Percentiles rank a stretch among this genome's conserved stretches.
These are phyloP conservation scores for Glycine latifolia DNA, from an alignment of 306 rosid genomes.

Conservation along the genomic window DNA sequence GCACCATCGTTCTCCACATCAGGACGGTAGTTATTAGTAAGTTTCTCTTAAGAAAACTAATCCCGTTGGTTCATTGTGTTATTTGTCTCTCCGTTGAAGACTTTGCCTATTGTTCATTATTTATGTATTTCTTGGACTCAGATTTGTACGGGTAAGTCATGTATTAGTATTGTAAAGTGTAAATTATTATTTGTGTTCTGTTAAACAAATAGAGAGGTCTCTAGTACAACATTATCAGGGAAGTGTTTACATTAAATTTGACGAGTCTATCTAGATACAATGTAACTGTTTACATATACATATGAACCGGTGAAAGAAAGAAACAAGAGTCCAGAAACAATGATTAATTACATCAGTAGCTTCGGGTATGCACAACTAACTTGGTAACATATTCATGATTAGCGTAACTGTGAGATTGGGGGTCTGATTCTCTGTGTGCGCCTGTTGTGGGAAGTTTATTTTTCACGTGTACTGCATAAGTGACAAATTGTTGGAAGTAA, in stretches of 20 bases:
- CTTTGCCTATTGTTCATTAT: slow-evolving; percentile 14
- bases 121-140: slow-evolving; percentile 37
- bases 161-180: slow-evolving; percentile 10
- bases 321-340: background rate
- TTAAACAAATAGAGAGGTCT: slow-evolving; percentile 1
- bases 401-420: background rate
- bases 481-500: too few relatives aligned
- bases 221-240: background rate
- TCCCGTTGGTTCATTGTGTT: background rate
- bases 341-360: background rate
- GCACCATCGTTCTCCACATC: slow-evolving; percentile 67
- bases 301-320: background rate
- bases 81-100: slow-evolving; percentile 10
- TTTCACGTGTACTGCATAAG: too few relatives aligned
- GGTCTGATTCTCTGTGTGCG: background rate
- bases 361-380: background rate
- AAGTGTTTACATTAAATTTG: background rate
- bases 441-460: too few relatives aligned
- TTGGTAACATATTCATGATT: background rate
- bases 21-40: background rate
- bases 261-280: background rate
- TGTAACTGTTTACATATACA: background rate
- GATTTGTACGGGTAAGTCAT: slow-evolving; percentile 22
- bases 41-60: background rate
- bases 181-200: background rate